phyloP scores from a whole-genome alignment of 257 asterid species.

The Primulina eburnea region DNA sequence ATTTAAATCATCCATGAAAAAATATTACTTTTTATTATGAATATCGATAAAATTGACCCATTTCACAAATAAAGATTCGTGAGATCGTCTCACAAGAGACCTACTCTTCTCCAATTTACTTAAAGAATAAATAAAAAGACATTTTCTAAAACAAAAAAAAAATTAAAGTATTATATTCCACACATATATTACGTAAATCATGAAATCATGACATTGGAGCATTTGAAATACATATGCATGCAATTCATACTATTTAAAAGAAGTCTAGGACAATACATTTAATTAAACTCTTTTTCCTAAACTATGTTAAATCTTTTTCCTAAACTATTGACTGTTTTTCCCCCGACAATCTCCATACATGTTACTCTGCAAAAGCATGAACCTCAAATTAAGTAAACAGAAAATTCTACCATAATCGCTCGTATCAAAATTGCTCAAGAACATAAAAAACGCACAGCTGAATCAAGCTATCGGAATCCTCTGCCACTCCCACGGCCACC shows the following conservation, averaged over 20 bases:
- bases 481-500: conserved; percentile 53
- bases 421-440: conserved; percentile 32
- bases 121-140: too few relatives aligned
- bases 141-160: too few relatives aligned
- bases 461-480: conserved; percentile 38
- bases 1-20: too few relatives aligned
- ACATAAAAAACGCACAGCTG: conserved; percentile 8
- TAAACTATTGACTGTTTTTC: too few relatives aligned
- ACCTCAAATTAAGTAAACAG: neutral
- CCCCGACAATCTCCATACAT: neutral
- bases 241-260: too few relatives aligned
- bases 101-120: neutral
- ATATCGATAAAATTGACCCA: too few relatives aligned
- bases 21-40: too few relatives aligned
- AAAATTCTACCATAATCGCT: conserved; percentile 19
- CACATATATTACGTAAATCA: neutral
- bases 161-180: too few relatives aligned
- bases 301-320: neutral
- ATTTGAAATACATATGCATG: too few relatives aligned
- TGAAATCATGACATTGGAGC: neutral
- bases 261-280: neutral
- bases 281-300: neutral
- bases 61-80: too few relatives aligned
- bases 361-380: neutral
- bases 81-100: too few relatives aligned